phyloP scores from a whole-genome alignment of 2,329 filamentous ascomycete genomes.

The Colletotrichum cuscutae region DNA sequence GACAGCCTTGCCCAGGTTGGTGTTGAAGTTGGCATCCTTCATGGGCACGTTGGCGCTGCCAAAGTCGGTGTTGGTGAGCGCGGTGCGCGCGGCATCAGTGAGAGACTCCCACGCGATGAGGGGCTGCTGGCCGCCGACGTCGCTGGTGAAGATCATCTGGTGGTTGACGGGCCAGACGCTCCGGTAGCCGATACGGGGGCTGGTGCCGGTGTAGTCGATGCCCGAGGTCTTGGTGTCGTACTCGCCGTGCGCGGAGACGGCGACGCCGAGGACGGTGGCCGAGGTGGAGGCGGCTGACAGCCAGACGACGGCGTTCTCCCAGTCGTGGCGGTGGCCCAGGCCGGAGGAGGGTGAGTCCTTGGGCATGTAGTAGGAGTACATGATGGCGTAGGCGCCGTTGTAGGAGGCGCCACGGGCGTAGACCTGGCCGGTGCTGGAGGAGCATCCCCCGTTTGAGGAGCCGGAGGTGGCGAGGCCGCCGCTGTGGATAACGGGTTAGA shows the following conservation, averaged over 20 bases:
- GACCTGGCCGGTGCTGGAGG: constrained; percentile 45
- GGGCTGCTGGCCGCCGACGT: constrained; percentile 49
- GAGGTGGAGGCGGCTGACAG: constrained; percentile 40
- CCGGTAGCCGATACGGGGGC: constrained; percentile 45
- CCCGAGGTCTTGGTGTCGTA: constrained; percentile 40
- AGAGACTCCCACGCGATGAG: constrained; percentile 53
- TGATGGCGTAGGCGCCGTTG: constrained; percentile 43
- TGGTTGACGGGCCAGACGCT: constrained; percentile 47
- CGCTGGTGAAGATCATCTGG: constrained; percentile 46
- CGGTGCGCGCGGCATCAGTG: constrained; percentile 44
- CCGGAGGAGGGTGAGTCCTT: constrained; percentile 51
- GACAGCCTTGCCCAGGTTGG: constrained; percentile 33
- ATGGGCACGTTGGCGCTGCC: constrained; percentile 53
- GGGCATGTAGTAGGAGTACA: constrained; percentile 52
- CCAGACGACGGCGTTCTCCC: constrained; percentile 48
- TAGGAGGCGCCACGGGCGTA: constrained; percentile 43
- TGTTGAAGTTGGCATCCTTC: constrained; percentile 33
- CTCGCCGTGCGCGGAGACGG: constrained; percentile 46
- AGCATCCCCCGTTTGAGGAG: constrained; percentile 41
- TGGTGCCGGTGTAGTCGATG: constrained; percentile 40
- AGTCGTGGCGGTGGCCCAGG: constrained; percentile 50
- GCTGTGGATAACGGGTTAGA: constrained; percentile 34
- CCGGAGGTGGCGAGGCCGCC: constrained; percentile 43
- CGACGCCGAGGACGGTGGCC: constrained; percentile 43
- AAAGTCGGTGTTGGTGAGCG: constrained; percentile 50